Conservation (phyloP, 352 stramenopile species). For the Phytophthora pinifolia region DNA sequence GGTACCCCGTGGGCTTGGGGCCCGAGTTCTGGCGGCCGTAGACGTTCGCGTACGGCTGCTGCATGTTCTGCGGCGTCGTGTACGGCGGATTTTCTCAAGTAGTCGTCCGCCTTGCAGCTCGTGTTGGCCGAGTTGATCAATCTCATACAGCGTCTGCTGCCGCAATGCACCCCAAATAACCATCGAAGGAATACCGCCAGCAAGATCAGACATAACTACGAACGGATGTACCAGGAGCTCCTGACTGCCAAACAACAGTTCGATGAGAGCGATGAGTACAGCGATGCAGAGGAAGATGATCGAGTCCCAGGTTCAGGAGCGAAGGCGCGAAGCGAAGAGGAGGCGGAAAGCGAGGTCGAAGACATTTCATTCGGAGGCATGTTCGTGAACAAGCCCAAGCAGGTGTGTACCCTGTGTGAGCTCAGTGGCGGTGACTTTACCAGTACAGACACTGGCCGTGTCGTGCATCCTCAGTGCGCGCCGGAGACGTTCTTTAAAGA, state of each 20-base stretch:
- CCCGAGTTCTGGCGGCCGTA: too few relatives aligned
- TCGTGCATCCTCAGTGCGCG: slow-evolving; percentile 78
- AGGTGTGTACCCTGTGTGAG: slow-evolving; percentile 72
- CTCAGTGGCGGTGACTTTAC: slow-evolving; percentile 79
- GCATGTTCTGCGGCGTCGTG: too few relatives aligned
- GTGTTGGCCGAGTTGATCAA: too few relatives aligned
- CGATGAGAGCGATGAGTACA: slow-evolving; percentile 52
- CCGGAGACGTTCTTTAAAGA: slow-evolving; percentile 83
- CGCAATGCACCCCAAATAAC: too few relatives aligned
- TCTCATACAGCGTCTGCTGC: too few relatives aligned
- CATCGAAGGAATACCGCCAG: slow-evolving; percentile 50
- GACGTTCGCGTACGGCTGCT: too few relatives aligned
- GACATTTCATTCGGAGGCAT: slow-evolving; percentile 69
- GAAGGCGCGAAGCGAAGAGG: slow-evolving; percentile 22
- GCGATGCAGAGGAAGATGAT: slow-evolving; percentile 4
- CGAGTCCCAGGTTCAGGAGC: slow-evolving; percentile 10
- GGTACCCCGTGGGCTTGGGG: too few relatives aligned
- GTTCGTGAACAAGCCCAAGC: slow-evolving; percentile 79
- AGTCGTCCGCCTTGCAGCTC: too few relatives aligned
- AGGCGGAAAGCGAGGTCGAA: slow-evolving; percentile 39
- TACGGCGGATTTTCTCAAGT: too few relatives aligned
- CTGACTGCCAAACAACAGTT: slow-evolving; percentile 41
- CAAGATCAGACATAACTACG: slow-evolving; percentile 51
- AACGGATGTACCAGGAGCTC: slow-evolving; percentile 72
- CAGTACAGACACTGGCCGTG: slow-evolving; percentile 53